A percentile compares a stretch with the other conserved stretches of the same genome.
Conservation (phyloP, 2,329 filamentous ascomycete species). For the Mycosphaerella sp. region DNA sequence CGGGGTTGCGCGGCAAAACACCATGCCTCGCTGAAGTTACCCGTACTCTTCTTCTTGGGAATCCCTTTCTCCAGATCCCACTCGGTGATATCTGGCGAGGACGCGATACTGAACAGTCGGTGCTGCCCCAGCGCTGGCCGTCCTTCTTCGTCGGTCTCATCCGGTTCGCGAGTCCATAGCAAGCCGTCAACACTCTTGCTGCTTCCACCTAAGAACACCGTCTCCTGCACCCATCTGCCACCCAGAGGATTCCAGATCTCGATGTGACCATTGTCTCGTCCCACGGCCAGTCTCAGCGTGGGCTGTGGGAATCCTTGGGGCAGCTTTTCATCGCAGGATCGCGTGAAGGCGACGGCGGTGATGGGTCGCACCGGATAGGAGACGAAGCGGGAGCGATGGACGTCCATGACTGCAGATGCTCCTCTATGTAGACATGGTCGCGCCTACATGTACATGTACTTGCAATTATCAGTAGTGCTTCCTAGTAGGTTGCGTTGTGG, state of each 20-base stretch:
- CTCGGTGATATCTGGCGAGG: constrained; percentile 85
- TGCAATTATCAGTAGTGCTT: neutral
- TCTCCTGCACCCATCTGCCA: constrained; percentile 84
- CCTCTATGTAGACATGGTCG: neutral
- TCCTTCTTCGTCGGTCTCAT: constrained; percentile 60
- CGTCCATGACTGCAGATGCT: constrained; percentile 60
- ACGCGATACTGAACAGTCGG: constrained; percentile 92
- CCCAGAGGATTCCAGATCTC: constrained; percentile 92
- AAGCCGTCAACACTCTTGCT: constrained; percentile 77
- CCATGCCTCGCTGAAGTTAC: constrained; percentile 95
- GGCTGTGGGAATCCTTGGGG: constrained; percentile 41
- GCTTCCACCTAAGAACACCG: constrained; percentile 61
- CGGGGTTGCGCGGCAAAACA: constrained; percentile 83
- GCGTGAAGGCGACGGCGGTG: constrained; percentile 90
- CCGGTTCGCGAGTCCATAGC: constrained; percentile 82
- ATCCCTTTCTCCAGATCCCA: constrained; percentile 82
- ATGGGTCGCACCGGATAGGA: constrained; percentile 87
- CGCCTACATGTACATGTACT: neutral
- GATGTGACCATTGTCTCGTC: constrained; percentile 89
- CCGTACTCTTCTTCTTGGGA: constrained; percentile 75
- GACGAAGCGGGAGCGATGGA: constrained; percentile 95
- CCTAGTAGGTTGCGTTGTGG: neutral
- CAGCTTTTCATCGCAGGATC: constrained; percentile 49
- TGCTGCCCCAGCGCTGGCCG: constrained; percentile 62
- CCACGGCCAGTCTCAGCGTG: constrained; percentile 74